Evolutionary conservation across 2,329 filamentous ascomycete genomes (phyloP), one percentile per base, ranked within the genome.

Genomic region (Fusarium equiseti): DNA sequence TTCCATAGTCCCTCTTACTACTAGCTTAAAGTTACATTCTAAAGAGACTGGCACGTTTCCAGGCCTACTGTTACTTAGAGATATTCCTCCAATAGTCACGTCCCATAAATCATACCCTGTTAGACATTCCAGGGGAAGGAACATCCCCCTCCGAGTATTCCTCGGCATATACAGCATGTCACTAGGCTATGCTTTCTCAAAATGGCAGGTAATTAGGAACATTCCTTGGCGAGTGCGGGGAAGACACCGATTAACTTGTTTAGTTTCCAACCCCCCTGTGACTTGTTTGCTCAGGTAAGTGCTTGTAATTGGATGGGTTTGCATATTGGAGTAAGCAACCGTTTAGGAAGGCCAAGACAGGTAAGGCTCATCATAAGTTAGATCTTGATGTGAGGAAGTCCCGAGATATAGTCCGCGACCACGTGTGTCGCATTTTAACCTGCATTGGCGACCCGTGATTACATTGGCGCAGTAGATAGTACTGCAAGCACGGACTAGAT

Each of bases 341-440:
- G 24, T 26, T 27, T 24, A 26, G 18, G 24, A 42, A 12, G 20
- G 18, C 27, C 18, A 9, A 20, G 15, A 52, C 15, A 6, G 16
- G 20, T 27, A 20, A 24, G 16, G 32, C 20, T 12, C 12, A 3
- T n/a, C 12, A 20, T 6, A 27, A 26, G 12, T 27, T n/a, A n/a
- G 20, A 26, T 40, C 24, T 42, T 24, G 22, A 8, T 26, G 26
- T 18, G 16, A 24, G 20, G 10, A 6, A 27, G 18, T 2, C 27
- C 18, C 11, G 15, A 35, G 13, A 24, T 35, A 52, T 40, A n/a
- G 11, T 15, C 26, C 40, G 22, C 13, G 2, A 42, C 50, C 50
- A 52, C 24, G 50, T 52, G 50, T 52, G 50, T 12, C 27, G 50
- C 50, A 42, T 52, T 20, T 13, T 18, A 26, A 16, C 32, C 18